Percentiles rank a stretch among this genome's conserved stretches.
Evolutionary conservation across 441 rosid species (phyloP).

Genomic region (Corymbia calophylla): DNA sequence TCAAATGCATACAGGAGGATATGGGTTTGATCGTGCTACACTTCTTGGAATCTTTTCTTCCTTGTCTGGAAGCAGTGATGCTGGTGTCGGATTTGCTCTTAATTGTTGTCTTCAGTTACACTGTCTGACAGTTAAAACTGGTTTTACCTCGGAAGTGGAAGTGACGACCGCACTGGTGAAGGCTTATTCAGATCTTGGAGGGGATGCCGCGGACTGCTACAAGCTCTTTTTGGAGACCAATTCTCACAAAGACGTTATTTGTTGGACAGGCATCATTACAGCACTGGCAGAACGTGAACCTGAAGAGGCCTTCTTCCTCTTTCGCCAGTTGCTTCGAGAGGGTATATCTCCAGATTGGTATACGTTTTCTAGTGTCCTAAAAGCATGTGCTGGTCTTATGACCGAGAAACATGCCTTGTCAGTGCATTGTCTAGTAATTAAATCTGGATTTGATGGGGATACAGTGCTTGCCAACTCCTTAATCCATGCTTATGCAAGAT

Average conservation of each 20-base stretch:
- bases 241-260: conserved; percentile 35
- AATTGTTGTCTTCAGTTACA: conserved; percentile 49
- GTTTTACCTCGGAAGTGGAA: conserved; percentile 42
- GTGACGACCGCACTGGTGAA: conserved; percentile 65
- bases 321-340: conserved; percentile 33
- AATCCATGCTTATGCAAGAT: conserved; percentile 73
- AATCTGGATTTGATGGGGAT: conserved; percentile 46
- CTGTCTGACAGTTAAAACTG: conserved; percentile 41
- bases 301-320: conserved; percentile 51
- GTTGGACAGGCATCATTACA: conserved; percentile 71
- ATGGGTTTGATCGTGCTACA: conserved; percentile 64
- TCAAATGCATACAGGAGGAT: conserved; percentile 38
- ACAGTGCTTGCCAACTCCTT: conserved; percentile 50
- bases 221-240: conserved; percentile 45
- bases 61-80: conserved; percentile 27
- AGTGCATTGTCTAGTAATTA: conserved; percentile 49
- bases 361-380: conserved; percentile 68
- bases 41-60: conserved; percentile 59
- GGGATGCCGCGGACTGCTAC: conserved; percentile 40
- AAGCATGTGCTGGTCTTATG: conserved; percentile 73
- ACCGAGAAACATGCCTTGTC: conserved; percentile 43
- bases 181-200: conserved; percentile 58
- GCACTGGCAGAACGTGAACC: conserved; percentile 60
- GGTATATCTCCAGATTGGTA: conserved; percentile 53
- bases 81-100: conserved; percentile 22